Percentiles rank a stretch among this genome's conserved stretches.
These are phyloP conservation scores for Euphorbia tirucalli DNA, from an alignment of 345 rosid genomes.

Conservation along the genomic window DNA sequence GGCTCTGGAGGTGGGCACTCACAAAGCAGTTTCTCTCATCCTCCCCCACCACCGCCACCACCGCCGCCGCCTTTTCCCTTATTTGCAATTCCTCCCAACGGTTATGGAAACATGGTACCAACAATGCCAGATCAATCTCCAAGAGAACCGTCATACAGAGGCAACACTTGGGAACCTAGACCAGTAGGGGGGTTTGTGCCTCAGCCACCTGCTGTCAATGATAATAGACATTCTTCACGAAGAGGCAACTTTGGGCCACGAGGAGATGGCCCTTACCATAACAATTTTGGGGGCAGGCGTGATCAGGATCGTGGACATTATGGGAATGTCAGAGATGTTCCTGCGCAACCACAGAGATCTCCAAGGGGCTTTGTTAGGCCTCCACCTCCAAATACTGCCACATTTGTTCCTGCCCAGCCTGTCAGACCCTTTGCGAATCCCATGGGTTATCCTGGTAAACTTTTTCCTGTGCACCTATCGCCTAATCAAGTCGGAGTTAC, in stretches of 20 bases:
- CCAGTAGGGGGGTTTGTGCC: constrained; percentile 38
- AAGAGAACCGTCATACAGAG: constrained; percentile 38
- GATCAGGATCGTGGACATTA: constrained; percentile 51
- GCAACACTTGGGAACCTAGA: constrained; percentile 46
- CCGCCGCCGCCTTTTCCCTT: constrained; percentile 43
- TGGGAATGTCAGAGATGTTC: constrained; percentile 46
- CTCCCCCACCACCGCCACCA: constrained; percentile 34
- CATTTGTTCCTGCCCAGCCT: constrained; percentile 38
- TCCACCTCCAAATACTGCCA: constrained; percentile 38
- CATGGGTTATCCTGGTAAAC: constrained; percentile 43
- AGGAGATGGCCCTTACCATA: constrained; percentile 45
- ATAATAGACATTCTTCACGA: constrained; percentile 41
- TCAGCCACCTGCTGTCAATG: constrained; percentile 36
- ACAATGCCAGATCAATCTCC: constrained; percentile 35
- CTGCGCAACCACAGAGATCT: constrained; percentile 45
- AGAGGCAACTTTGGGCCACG: constrained; percentile 52
- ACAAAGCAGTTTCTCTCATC: constrained; percentile 31
- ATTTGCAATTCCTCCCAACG: constrained; percentile 32
- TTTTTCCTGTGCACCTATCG: background rate
- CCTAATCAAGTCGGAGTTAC: too few species aligned
- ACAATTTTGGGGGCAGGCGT: constrained; percentile 42
- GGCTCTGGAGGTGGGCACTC: constrained; percentile 33
- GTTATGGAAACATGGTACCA: constrained; percentile 31
- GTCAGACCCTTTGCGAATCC: constrained; percentile 37
- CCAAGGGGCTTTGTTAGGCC: constrained; percentile 48